Evolutionary conservation across 2,329 filamentous ascomycete genomes (phyloP), one percentile per base, ranked within the genome.

Genomic region (Xylariaceae sp.): DNA sequence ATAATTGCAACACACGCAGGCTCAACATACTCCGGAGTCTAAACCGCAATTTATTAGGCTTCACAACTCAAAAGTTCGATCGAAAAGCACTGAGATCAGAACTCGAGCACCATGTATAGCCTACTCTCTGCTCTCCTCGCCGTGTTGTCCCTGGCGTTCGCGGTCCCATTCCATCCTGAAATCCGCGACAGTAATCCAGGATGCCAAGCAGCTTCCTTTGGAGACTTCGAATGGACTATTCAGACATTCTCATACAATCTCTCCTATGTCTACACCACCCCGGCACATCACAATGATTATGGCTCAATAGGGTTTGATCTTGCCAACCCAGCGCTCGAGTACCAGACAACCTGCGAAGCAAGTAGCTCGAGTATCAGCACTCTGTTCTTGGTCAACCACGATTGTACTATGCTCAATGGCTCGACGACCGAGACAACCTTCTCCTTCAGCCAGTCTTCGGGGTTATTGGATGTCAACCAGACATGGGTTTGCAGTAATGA

Each of bases 331-430:
- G 69, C 63, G 24, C 50, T 73, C 29, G 48, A 59, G 30, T 63
- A 65, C 46, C 51, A 48, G 17, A 56, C 63, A 8, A 37, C 46
- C 22, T 78, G 74, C 66, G 48, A 46, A 19, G 70, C 61, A 34
- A 12, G 48, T 16, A 75, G 69, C 56, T 59, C 48, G 47, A 64
- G 66, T 57, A 64, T 75, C 4, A 44, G 37, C 9, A 67, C 73
- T 50, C 77, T 74, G 55, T 78, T 75, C 62, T 74, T 72, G 55
- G 73, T 71, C 50, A 66, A 56, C 38, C 77, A 75, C 62, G 55
- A 56, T 7, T 78, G 74, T 63, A 48, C 51, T 2, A 45, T 55
- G 9, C 60, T 63, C n/a, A 53, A 55, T 7, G 51, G 57, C 9
- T 51, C 52, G 3, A 50, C 47, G n/a, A 55, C 60, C 19, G 52